Evolutionary conservation across 371 early-diverging fungal genomes (phyloP), one percentile per base, ranked within the genome.

Genomic region (Dichotomocladium elegans): DNA sequence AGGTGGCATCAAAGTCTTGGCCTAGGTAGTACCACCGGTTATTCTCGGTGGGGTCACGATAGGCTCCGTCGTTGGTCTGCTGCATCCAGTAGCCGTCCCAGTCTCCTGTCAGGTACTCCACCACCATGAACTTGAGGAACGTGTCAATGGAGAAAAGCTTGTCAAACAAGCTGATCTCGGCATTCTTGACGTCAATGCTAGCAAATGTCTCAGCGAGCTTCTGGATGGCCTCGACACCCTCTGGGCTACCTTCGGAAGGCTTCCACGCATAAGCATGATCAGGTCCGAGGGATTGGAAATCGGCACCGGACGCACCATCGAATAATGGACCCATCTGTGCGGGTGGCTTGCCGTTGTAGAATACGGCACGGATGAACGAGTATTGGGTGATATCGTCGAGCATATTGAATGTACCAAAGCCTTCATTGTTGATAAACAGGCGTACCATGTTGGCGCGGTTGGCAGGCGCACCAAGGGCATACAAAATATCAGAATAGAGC

Each of bases 71-170:
- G 61, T 81, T 81, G 53, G 77, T 74, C 53, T 77, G 79, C 30
- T 37, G 35, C 70, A 70, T 74, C 82, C 82, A 81, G 68, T 81
- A 81, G 28, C 73, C 79, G 48, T 81, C 82, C 82, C 82, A 81
- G 44, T 72, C 51, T 14, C 64, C 82, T 37, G 72, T 60, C 31
- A 79, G 61, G 65, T 79, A 81, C 53, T 81, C 82, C 47, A 77
- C 50, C 15, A 81, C 79, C 79, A 81, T 79, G 64, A 76, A 77
- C 21, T 79, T 73, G 31, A 81, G 30, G 58, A 76, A 75, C 2
- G 52, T 51, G 15, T 79, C 79, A 15, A 68, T 40, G 41, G 77
- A 72, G 44, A 81, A 69, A 17, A 31, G 25, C 40, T 64, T 58
- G 57, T 57, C 61, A 58, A 79, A 66, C 25, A 57, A 55, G 3